These are phyloP conservation scores for Ensete glaucum DNA, from an alignment of 176 grass and related monocot genomes.

Conservation along the genomic window DNA sequence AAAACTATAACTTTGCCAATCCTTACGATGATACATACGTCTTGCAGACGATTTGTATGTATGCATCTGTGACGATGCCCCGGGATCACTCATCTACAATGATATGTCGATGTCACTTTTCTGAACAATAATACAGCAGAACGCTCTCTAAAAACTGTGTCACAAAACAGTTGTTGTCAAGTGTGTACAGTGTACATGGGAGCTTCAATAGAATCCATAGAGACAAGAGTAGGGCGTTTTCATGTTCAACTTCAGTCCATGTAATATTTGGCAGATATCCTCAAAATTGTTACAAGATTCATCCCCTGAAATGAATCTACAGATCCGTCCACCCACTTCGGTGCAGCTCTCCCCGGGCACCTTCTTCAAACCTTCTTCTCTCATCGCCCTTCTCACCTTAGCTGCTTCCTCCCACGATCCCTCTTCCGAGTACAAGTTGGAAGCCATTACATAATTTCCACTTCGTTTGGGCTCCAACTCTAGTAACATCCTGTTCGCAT, in stretches of 20 bases:
- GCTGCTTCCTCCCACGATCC: conserved; percentile 43
- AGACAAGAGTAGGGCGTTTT: conserved; percentile 21
- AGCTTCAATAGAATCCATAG: not conserved
- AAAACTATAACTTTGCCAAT: too few relatives aligned
- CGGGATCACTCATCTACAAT: not conserved
- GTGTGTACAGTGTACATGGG: not conserved
- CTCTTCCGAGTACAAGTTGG: conserved; percentile 39
- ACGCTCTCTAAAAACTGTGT: not conserved
- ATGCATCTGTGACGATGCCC: too few relatives aligned
- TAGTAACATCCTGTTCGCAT: conserved; percentile 36
- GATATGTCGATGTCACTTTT: not conserved
- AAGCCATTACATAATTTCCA: conserved; percentile 40
- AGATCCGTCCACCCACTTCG: conserved; percentile 21
- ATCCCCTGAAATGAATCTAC: conserved; percentile 29
- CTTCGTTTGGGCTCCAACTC: conserved; percentile 38
- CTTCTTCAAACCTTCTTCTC: conserved; percentile 49
- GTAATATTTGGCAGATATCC: conserved; percentile 13
- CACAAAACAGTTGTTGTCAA: not conserved
- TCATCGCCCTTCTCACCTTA: conserved; percentile 34
- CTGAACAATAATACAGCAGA: not conserved
- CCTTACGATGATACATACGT: too few relatives aligned
- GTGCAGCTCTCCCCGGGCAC: conserved; percentile 44
- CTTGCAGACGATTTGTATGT: too few relatives aligned
- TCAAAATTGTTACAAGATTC: conserved; percentile 33
- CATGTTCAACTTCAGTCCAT: conserved; percentile 32